Evolutionary conservation across 352 stramenopile species (phyloP).

Genomic region (Peronospora belbahrii): DNA sequence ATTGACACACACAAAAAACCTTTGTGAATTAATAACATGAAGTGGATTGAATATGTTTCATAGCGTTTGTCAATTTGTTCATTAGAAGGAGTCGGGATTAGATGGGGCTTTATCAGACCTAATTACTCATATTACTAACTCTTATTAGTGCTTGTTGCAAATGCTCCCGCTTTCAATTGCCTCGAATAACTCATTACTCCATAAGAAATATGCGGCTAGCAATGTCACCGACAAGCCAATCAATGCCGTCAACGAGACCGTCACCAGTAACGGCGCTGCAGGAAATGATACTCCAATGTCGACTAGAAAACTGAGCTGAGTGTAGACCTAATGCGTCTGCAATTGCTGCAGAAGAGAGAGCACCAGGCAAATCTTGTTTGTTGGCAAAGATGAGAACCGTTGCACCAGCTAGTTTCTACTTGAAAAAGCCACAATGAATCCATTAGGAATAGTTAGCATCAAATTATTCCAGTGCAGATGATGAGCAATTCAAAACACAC

Average conservation of each 20-base stretch:
- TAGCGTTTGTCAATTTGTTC: too few species aligned
- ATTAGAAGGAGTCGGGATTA: too few species aligned
- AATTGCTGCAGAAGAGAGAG: slow-evolving; percentile 89
- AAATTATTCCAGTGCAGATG: too few species aligned
- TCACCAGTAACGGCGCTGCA: slow-evolving; percentile 95
- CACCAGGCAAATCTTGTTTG: slow-evolving; percentile 96
- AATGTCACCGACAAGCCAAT: slow-evolving; percentile 97
- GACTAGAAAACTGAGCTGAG: slow-evolving; percentile 74
- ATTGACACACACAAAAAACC: too few species aligned
- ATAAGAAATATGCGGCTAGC: slow-evolving; percentile 94
- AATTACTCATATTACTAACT: too few species aligned
- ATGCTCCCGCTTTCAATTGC: neutral
- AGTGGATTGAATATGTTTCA: too few species aligned
- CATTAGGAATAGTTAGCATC: neutral
- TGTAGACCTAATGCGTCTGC: slow-evolving; percentile 79
- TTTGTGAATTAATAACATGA: too few species aligned
- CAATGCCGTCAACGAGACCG: slow-evolving; percentile 93
- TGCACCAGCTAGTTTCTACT: slow-evolving; percentile 94
- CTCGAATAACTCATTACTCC: slow-evolving; percentile 29
- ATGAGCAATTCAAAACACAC: slow-evolving; percentile 21
- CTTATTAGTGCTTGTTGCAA: too few species aligned
- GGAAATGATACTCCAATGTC: slow-evolving; percentile 88
- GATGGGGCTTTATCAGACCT: too few species aligned
- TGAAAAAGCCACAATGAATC: neutral
- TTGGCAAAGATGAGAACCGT: slow-evolving; percentile 99